Percentiles rank a stretch among this genome's conserved stretches.
Evolutionary conservation across 2,329 filamentous ascomycete species (phyloP).

Genomic region (Coccinonectria pachysandricola): DNA sequence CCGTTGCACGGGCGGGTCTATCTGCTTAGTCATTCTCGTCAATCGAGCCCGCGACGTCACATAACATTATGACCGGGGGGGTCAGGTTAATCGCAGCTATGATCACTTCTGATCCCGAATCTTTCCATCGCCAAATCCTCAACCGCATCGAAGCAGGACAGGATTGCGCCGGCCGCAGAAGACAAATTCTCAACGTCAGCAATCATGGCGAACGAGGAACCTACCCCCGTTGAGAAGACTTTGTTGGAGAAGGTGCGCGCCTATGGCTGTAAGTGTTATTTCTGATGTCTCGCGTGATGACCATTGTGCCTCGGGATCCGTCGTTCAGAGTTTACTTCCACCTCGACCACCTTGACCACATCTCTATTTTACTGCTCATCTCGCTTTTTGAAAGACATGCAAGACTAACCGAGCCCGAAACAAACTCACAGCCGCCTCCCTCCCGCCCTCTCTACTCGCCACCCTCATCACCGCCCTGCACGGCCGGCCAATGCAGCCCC

Average conservation of each 20-base stretch:
- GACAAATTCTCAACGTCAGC: background rate
- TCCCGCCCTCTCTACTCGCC: conserved; percentile 45
- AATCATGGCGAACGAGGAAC: conserved; percentile 21
- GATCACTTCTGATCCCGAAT: too few relatives aligned
- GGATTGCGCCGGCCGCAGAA: too few relatives aligned
- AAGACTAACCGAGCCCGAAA: too few relatives aligned
- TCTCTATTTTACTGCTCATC: conserved; percentile 1
- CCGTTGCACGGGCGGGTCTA: too few relatives aligned
- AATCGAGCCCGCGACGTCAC: too few relatives aligned
- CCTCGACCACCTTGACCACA: background rate
- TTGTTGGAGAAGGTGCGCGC: conserved; percentile 27
- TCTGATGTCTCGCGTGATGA: conserved; percentile 1
- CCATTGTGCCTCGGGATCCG: too few relatives aligned
- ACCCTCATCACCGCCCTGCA: conserved; percentile 48
- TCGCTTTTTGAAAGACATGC: conserved; percentile 2
- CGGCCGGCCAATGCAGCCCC: conserved; percentile 39
- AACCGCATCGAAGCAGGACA: too few relatives aligned
- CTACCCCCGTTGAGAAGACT: conserved; percentile 21
- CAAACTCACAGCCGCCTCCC: conserved; percentile 36
- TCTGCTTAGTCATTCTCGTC: too few relatives aligned
- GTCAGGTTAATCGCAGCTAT: too few relatives aligned
- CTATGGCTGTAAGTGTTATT: conserved; percentile 38
- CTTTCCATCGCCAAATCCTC: too few relatives aligned
- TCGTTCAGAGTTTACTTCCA: too few relatives aligned
- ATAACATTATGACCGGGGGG: too few relatives aligned